Conservation (phyloP, 441 rosid species). For the Melastoma candidum region DNA sequence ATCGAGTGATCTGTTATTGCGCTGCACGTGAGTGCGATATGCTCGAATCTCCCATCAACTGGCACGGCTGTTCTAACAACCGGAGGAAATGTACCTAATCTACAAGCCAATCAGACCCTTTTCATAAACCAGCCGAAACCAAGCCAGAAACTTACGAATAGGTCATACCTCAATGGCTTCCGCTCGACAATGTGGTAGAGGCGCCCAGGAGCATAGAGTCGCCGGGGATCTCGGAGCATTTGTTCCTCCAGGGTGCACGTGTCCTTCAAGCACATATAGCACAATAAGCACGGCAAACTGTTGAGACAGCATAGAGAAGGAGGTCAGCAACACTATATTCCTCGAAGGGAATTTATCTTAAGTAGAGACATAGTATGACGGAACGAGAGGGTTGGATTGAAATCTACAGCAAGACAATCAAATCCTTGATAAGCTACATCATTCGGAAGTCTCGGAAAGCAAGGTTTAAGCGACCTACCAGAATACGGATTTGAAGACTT, state of each 20-base stretch:
- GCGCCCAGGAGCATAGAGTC: slow-evolving; percentile 8
- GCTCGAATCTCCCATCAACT: slow-evolving; percentile 10
- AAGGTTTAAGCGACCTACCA: not conserved
- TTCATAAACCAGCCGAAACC: not conserved
- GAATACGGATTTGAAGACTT: slow-evolving; percentile 8
- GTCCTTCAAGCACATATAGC: slow-evolving; percentile 12
- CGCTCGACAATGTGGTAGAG: slow-evolving; percentile 5
- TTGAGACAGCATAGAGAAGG: not conserved
- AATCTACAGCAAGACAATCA: too few relatives aligned
- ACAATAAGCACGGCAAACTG: slow-evolving; percentile 11
- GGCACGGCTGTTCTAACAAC: slow-evolving; percentile 10
- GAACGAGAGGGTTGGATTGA: not conserved
- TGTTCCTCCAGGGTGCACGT: slow-evolving; percentile 8
- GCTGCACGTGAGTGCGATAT: not conserved
- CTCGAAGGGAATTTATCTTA: not conserved
- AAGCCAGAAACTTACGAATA: not conserved
- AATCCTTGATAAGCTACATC: not conserved
- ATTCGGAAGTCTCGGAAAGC: not conserved
- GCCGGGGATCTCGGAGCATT: slow-evolving; percentile 6
- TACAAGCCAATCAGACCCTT: not conserved
- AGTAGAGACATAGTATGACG: not conserved
- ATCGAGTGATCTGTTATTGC: slow-evolving; percentile 1
- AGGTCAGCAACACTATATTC: slow-evolving; percentile 6
- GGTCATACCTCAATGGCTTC: slow-evolving; percentile 5
- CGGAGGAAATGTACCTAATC: slow-evolving; percentile 9